Base-by-base conservation (phyloP, 2,329 filamentous ascomycete genomes). In the Hypoxylon sp. region DNA sequence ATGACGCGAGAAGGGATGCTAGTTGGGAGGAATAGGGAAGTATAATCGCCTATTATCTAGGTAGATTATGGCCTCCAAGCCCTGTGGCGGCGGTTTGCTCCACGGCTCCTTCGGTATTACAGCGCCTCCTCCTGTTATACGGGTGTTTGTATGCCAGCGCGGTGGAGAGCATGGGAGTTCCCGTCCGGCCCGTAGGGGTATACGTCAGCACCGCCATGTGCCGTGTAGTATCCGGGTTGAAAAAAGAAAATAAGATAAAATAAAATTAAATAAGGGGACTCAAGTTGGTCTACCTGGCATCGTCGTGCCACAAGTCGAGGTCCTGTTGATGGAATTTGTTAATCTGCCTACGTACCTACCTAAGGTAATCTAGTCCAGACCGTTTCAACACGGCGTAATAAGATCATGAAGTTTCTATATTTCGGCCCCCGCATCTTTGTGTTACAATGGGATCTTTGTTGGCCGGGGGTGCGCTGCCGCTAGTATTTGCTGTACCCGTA, bases 111-210 rank as follows among this genome's bases (percentile, higher is more conserved):
- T 66, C 63, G 62, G 47, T 43, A 57, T 47, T 41, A 37, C 66
- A 68, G 59, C 50, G 66, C 66, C 66, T 68, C 66, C 58, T 68
- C 62, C 65, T 68, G 62, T 51, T 46, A 11, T 58, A 58, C 30
- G 32, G n/a, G 19, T 30, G 11, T 32, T 50, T 32, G 12, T 43
- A 21, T 51, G 34, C 45, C 45, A 37, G 45, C 47, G 55, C 39
- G 25, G 50, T 27, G 41, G 62, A 47, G 32, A 47, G 34, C 25
- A 51, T 61, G 62, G 66, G 59, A 52, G 41, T 37, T 66, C 59
- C 63, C 59, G 66, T 54, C 51, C 41, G 45, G 58, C 27, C 41
- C 45, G 52, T 25, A 50, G 21, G 27, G 21, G 53, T 48, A 43
- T 32, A 52, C 51, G 41, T 59, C 48, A 45, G 48, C 37, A 56